Evolutionary conservation across 192 early-diverging fungal genomes (phyloP).

Genomic region (Coemansia sp.): DNA sequence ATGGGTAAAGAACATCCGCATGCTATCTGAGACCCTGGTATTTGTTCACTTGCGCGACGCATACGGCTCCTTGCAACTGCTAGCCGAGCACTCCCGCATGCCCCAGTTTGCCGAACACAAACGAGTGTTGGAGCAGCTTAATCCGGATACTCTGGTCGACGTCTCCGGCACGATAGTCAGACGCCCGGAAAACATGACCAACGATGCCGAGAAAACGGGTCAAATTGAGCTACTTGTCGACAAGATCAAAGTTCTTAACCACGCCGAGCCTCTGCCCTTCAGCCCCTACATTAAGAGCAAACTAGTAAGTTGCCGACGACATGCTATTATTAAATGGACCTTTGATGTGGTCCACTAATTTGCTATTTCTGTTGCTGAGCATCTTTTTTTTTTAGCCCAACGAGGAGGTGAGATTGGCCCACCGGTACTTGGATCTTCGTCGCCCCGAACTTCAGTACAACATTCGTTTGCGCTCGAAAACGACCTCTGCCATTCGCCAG

Average conservation of each 20-base stretch:
- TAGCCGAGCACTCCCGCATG: constrained; percentile 52
- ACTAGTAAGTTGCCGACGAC: constrained; percentile 16
- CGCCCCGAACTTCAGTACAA: constrained; percentile 76
- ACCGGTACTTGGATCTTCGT: constrained; percentile 84
- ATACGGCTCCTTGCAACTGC: constrained; percentile 75
- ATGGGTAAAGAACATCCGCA: constrained; percentile 70
- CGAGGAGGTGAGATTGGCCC: constrained; percentile 76
- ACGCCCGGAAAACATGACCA: constrained; percentile 59
- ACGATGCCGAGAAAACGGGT: constrained; percentile 51
- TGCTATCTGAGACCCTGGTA: constrained; percentile 70
- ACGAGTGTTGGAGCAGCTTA: constrained; percentile 42
- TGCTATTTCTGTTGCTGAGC: not conserved
- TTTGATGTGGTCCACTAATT: not conserved
- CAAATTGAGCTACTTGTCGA: constrained; percentile 75
- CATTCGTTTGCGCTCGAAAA: constrained; percentile 69
- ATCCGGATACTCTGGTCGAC: constrained; percentile 74
- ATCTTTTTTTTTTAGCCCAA: constrained; percentile 55
- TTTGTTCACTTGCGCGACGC: constrained; percentile 83
- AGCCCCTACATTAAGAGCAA: constrained; percentile 36
- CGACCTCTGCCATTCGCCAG: constrained; percentile 69
- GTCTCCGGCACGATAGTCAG: constrained; percentile 66
- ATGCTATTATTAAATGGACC: not conserved
- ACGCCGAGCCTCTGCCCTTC: constrained; percentile 49
- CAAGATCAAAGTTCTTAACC: constrained; percentile 68
- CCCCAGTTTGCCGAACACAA: constrained; percentile 46